Conservation (phyloP, 352 stramenopile genomes). For the Aphanomyces astaci region DNA sequence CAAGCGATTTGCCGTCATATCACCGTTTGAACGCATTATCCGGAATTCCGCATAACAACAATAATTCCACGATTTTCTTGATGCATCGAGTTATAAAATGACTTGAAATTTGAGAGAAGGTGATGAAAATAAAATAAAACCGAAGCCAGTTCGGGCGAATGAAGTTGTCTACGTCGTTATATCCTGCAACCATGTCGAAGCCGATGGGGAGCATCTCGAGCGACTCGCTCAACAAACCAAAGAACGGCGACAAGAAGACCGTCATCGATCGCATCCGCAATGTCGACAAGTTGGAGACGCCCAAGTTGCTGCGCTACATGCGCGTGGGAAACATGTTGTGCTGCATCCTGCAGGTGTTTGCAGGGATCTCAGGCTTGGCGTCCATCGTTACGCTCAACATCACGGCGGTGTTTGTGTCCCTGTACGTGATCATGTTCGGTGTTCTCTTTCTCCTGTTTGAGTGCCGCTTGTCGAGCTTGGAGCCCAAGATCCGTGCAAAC, state of each 20-base stretch:
- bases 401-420: constrained; percentile 22
- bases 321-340: constrained; percentile 23
- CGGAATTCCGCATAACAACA: background rate
- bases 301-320: constrained; percentile 20
- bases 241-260: constrained; percentile 2
- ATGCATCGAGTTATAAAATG: background rate
- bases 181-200: constrained; percentile 1
- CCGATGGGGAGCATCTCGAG: constrained; percentile 23
- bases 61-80: background rate
- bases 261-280: constrained; percentile 16
- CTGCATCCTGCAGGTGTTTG: constrained; percentile 17
- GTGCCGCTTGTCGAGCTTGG: constrained; percentile 18
- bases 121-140: background rate
- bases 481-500: constrained; percentile 21
- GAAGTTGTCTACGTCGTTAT: background rate
- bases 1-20: background rate
- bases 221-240: background rate
- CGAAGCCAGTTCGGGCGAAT: background rate
- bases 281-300: constrained; percentile 23
- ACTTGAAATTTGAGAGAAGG: background rate
- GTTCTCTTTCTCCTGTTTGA: constrained; percentile 25
- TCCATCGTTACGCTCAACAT: constrained; percentile 25
- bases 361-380: constrained; percentile 13
- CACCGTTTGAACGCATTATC: background rate
- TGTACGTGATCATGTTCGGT: constrained; percentile 25